Conservation (phyloP, 768 basidiomycete genomes). For the Mycena albidolilacea region DNA sequence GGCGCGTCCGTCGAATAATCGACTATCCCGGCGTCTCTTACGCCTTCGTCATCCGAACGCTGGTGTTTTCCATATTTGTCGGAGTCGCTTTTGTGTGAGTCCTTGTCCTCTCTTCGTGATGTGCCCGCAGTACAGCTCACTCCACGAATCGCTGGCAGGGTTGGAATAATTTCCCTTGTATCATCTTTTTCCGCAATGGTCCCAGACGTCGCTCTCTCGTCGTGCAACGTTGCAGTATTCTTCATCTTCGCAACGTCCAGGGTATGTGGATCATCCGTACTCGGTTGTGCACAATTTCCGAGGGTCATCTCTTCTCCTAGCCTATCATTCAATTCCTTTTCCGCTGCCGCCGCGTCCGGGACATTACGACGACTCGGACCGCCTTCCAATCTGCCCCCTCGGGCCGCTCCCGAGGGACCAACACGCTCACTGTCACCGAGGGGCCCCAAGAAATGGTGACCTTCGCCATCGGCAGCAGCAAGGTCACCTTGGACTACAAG, state of each 20-base stretch:
- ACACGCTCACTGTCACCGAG: not conserved
- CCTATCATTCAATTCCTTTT: conserved; percentile 34
- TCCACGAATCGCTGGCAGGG: not conserved
- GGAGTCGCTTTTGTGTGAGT: conserved; percentile 34
- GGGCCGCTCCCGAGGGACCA: no score
- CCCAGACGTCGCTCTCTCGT: conserved; percentile 30
- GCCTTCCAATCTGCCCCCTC: no score
- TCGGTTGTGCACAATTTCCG: no score
- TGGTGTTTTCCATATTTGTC: conserved; percentile 33
- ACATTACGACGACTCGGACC: not conserved
- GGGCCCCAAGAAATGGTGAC: conserved; percentile 11
- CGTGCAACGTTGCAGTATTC: conserved; percentile 32
- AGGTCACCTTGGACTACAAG: not conserved
- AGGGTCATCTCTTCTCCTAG: not conserved
- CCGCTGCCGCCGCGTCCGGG: conserved; percentile 13
- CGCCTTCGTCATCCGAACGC: conserved; percentile 44
- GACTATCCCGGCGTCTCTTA: conserved; percentile 54
- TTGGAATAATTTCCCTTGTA: conserved; percentile 30
- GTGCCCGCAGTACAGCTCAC: not conserved
- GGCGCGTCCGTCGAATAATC: conserved; percentile 30
- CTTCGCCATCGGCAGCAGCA: not conserved
- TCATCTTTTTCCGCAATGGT: conserved; percentile 27
- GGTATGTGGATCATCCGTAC: not conserved
- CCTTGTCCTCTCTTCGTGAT: not conserved
- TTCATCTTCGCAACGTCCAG: conserved; percentile 34